Evolutionary conservation across 208 protist genomes (phyloP), one percentile per base, ranked within the genome.

Genomic region (Trypanosomatidae sp.): DNA sequence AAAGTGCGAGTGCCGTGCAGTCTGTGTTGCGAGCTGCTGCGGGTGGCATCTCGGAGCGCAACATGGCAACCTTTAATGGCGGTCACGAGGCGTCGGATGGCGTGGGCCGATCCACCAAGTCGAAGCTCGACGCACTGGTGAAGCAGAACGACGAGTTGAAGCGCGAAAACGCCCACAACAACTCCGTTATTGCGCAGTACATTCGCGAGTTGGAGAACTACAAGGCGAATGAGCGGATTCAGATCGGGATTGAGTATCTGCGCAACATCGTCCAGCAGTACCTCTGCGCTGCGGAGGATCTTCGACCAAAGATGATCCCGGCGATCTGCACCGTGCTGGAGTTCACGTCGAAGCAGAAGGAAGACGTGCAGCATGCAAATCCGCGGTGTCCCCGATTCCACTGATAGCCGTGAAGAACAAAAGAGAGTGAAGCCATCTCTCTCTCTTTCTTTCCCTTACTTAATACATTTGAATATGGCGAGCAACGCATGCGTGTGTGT

Each of bases 251-350:
- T 17, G 87, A 93, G 67, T 97, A 97, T 69, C 82, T 94, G 43
- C 83, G 84, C 22, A 97, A 95, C 71, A 87, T 97, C 41, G 74
- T 97, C 15, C 71, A 89, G 5, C 90, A 91, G 69, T 97, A 88
- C 56, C 82, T 97, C 17, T 94, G 83, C 47, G 77, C 90, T 0
- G 71, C 73, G 25, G 87, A 90, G 13, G 85, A 90, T n/a, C 15
- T 39, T 93, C 88, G 92, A 2, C 74, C 90, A 6, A 86, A 93
- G 71, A 95, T 97, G 89, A 91, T 97, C 17, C 92, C 92, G 0
- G 92, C 90, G 9, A 97, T 97, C 60, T 81, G 85, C n/a, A 93
- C 92, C 9, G 90, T 95, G 9, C 74, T 97, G 47, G 89, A 93
- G 62, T 95, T 97, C 75, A 90, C n/a, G n/a, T n/a, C n/a, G n/a